A percentile compares a stretch with the other conserved stretches of the same genome.
Conservation (phyloP, 2,329 filamentous ascomycete genomes). For the Hymenoscyphus fraxineus region DNA sequence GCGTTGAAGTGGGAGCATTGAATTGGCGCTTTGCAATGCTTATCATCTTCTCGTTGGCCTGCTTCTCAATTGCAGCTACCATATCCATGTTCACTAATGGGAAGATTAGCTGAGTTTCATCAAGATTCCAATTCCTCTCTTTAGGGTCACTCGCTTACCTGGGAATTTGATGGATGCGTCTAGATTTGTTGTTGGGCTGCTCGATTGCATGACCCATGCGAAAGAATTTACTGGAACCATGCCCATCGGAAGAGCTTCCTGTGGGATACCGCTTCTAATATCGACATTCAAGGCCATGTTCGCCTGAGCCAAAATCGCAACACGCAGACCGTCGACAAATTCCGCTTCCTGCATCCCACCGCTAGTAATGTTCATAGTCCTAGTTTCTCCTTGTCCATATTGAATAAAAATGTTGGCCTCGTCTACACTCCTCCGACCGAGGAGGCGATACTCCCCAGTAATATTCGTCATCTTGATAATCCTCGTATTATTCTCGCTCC, state of each 20-base stretch:
- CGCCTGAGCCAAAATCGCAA: constrained; percentile 17
- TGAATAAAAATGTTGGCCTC: constrained; percentile 35
- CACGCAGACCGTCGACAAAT: constrained; percentile 20
- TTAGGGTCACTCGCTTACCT: background rate
- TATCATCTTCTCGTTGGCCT: background rate
- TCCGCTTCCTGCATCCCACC: constrained; percentile 22
- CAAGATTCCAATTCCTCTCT: background rate
- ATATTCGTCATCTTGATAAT: constrained; percentile 35
- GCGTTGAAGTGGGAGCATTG: background rate
- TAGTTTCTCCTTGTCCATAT: constrained; percentile 27
- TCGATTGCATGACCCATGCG: too few relatives aligned
- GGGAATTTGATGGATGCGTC: too few relatives aligned
- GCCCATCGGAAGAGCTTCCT: too few relatives aligned
- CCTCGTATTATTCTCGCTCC: constrained; percentile 32
- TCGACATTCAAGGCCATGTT: constrained; percentile 19
- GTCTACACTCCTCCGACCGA: constrained; percentile 32
- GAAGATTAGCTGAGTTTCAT: background rate
- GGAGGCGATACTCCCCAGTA: constrained; percentile 34
- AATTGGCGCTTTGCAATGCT: background rate
- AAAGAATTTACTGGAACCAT: too few relatives aligned
- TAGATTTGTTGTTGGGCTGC: too few relatives aligned
- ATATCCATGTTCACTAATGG: constrained; percentile 10
- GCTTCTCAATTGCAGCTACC: background rate
- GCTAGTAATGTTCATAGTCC: constrained; percentile 18
- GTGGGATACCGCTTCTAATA: constrained; percentile 11